Percentiles rank a stretch among this genome's conserved stretches.
phyloP scores from a whole-genome alignment of 1,284 basidiomycete species.

The Omphalotus olearius region DNA sequence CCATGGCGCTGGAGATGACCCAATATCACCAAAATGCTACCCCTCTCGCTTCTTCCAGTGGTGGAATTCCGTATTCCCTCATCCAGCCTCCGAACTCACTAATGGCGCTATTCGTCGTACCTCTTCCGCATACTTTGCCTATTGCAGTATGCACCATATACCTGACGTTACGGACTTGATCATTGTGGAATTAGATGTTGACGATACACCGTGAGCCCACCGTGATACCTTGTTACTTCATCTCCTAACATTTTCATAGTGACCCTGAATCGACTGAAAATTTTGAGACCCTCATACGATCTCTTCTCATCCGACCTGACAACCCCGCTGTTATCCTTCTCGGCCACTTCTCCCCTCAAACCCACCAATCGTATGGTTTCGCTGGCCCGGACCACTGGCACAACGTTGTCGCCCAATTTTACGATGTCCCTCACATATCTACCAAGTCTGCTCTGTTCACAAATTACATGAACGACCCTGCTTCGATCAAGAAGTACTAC shows the following conservation, averaged over 20 bases:
- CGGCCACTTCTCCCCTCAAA: conserved; percentile 87
- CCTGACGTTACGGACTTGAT: conserved; percentile 91
- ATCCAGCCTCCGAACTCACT: conserved; percentile 91
- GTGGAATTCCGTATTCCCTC: conserved; percentile 94
- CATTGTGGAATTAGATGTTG: conserved; percentile 88
- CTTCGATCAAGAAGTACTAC: conserved; percentile 69
- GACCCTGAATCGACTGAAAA: conserved; percentile 60
- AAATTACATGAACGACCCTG: conserved; percentile 74
- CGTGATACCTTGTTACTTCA: no score
- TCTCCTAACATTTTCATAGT: not conserved
- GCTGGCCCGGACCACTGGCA: conserved; percentile 87
- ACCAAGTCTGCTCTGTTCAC: conserved; percentile 81
- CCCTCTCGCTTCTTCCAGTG: conserved; percentile 89
- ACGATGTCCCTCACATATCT: conserved; percentile 90
- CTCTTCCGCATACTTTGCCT: conserved; percentile 89
- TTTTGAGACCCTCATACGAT: conserved; percentile 89
- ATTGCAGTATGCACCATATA: conserved; percentile 86
- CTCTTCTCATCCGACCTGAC: conserved; percentile 83
- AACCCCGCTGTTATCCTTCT: conserved; percentile 87
- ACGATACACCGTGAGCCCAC: conserved; percentile 74
- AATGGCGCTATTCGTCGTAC: conserved; percentile 90
- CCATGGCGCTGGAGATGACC: conserved; percentile 91
- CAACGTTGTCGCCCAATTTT: conserved; percentile 87
- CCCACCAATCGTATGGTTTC: conserved; percentile 76
- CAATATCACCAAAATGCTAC: conserved; percentile 81